phyloP scores from a whole-genome alignment of 805 yeast species.

The Pichia ethanolica region DNA sequence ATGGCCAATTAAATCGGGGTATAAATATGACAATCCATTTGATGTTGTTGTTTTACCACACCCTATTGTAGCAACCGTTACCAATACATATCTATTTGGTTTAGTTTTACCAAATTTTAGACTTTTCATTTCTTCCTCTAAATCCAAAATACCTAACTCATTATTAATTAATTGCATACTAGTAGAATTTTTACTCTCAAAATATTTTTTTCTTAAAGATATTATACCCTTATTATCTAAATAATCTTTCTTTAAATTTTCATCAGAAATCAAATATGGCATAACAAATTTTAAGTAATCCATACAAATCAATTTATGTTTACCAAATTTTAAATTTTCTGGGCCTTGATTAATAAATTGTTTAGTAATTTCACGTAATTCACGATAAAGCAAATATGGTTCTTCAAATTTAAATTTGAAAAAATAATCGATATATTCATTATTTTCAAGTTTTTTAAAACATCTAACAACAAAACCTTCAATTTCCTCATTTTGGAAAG shows the following conservation, averaged over 20 bases:
- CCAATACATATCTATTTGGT: constrained; percentile 49
- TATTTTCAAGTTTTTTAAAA: constrained; percentile 19
- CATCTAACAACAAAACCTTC: constrained; percentile 94
- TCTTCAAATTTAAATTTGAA: constrained; percentile 94
- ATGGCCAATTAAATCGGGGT: constrained; percentile 54
- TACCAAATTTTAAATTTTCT: constrained; percentile 31
- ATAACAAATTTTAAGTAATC: constrained; percentile 64
- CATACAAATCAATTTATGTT: constrained; percentile 54
- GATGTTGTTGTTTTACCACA: constrained; percentile 91
- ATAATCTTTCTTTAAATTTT: constrained; percentile 39
- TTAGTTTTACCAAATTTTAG: constrained; percentile 27
- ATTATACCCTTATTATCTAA: constrained; percentile 64
- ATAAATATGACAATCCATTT: constrained; percentile 47
- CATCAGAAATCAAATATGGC: constrained; percentile 45
- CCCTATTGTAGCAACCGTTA: constrained; percentile 87
- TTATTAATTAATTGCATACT: constrained; percentile 53
- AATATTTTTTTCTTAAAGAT: constrained; percentile 57
- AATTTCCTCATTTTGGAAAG: constrained; percentile 60
- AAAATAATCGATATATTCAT: constrained; percentile 45
- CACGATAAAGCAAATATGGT: constrained; percentile 86
- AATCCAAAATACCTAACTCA: constrained; percentile 28
- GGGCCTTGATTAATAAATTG: constrained; percentile 35
- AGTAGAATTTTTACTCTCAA: constrained; percentile 43
- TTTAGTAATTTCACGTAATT: constrained; percentile 82
- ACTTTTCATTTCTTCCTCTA: constrained; percentile 22